phyloP scores from a whole-genome alignment of 2,329 filamentous ascomycete genomes.

The Magnaporthiopsis incrustans region DNA sequence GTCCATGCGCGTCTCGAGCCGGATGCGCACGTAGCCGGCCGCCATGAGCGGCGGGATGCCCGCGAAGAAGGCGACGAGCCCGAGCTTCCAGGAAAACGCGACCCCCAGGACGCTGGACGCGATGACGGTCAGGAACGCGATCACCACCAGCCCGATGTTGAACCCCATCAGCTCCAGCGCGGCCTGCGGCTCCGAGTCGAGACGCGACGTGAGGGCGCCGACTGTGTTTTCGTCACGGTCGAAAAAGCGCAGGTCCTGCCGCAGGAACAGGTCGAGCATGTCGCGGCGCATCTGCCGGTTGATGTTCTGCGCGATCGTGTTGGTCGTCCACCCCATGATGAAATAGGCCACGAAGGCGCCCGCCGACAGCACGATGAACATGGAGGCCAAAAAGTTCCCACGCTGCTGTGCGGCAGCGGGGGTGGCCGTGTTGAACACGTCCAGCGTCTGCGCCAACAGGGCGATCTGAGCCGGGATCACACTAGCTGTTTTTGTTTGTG shows the following conservation, averaged over 20 bases:
- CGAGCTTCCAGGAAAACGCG: slow-evolving; percentile 38
- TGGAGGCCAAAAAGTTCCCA: slow-evolving; percentile 45
- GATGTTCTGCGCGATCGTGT: slow-evolving; percentile 20
- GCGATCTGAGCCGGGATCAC: slow-evolving; percentile 35
- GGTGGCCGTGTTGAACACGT: slow-evolving; percentile 27
- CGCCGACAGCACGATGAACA: slow-evolving; percentile 40
- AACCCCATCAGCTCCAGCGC: slow-evolving; percentile 35
- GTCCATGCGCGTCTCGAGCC: slow-evolving; percentile 32
- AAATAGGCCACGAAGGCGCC: slow-evolving; percentile 38
- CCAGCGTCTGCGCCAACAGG: slow-evolving; percentile 31
- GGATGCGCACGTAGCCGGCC: slow-evolving; percentile 30
- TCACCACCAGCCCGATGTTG: slow-evolving; percentile 31
- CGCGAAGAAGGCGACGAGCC: slow-evolving; percentile 37
- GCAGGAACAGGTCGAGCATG: slow-evolving; percentile 22
- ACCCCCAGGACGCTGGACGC: slow-evolving; percentile 34
- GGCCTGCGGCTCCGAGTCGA: slow-evolving; percentile 29
- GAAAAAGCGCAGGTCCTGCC: slow-evolving; percentile 34
- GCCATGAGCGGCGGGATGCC: slow-evolving; percentile 28
- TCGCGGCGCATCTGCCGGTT: slow-evolving; percentile 14
- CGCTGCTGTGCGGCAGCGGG: slow-evolving; percentile 21
- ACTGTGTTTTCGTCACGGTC: slow-evolving; percentile 32
- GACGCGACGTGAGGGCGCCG: slow-evolving; percentile 26
- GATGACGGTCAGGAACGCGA: slow-evolving; percentile 27
- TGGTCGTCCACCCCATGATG: slow-evolving; percentile 26
- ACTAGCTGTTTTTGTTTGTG: slow-evolving; percentile 13